Conservation (phyloP, 371 early-diverging fungal genomes). For the Apophysomyces variabilis region DNA sequence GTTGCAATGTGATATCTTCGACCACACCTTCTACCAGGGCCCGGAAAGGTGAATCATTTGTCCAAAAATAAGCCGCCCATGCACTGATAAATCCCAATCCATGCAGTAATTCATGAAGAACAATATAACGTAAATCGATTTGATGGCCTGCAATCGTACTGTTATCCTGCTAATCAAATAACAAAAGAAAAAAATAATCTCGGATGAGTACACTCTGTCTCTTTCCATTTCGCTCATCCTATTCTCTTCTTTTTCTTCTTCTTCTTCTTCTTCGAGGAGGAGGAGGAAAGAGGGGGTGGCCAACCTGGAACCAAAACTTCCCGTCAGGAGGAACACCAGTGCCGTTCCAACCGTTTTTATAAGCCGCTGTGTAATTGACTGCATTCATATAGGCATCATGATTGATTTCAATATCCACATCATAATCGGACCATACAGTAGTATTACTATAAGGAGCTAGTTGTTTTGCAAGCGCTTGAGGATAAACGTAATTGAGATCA, state of each 20-base stretch:
- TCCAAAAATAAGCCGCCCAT: slow-evolving; percentile 57
- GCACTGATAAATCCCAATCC: slow-evolving; percentile 49
- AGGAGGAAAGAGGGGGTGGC: neutral
- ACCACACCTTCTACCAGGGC: slow-evolving; percentile 41
- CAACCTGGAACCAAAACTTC: slow-evolving; percentile 46
- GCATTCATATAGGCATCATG: slow-evolving; percentile 45
- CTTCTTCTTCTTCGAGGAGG: neutral
- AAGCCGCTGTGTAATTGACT: slow-evolving; percentile 29
- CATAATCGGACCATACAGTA: slow-evolving; percentile 44
- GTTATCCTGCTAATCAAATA: slow-evolving; percentile 28
- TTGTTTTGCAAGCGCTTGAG: slow-evolving; percentile 54
- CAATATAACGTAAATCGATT: slow-evolving; percentile 44
- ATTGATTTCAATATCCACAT: slow-evolving; percentile 51
- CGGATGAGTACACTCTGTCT: too few species aligned
- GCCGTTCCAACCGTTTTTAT: slow-evolving; percentile 41
- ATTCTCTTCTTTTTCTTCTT: neutral
- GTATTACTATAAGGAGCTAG: slow-evolving; percentile 47
- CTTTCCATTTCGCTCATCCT: neutral
- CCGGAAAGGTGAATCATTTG: slow-evolving; percentile 42
- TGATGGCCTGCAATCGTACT: slow-evolving; percentile 34
- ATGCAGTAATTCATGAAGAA: slow-evolving; percentile 50
- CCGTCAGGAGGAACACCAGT: slow-evolving; percentile 41
- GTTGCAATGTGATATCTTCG: slow-evolving; percentile 35
- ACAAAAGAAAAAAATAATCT: neutral
- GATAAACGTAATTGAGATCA: slow-evolving; percentile 53